These are phyloP conservation scores for Suhomyces wounanorum DNA, from an alignment of 1,139 yeast genomes.

Conservation along the genomic window DNA sequence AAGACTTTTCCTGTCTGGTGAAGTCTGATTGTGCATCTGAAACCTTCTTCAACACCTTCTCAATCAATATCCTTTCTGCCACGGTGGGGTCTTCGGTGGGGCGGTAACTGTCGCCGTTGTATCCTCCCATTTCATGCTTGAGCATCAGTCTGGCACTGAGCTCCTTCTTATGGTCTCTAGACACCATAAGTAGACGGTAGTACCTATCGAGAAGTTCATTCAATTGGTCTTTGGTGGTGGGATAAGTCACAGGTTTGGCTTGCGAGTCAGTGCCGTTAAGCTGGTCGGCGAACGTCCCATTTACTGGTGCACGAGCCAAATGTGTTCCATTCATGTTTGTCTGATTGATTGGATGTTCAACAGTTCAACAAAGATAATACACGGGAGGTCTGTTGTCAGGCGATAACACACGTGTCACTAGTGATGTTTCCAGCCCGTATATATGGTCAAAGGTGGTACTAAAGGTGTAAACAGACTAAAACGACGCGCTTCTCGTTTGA, in stretches of 20 bases:
- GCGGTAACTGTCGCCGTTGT: constrained; percentile 3
- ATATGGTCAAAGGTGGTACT: background rate
- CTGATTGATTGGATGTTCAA: constrained; percentile 2
- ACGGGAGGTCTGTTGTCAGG: background rate
- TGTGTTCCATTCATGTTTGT: constrained; percentile 10
- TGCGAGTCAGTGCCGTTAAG: constrained; percentile 6
- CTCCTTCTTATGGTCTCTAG: constrained; percentile 22
- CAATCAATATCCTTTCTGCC: constrained; percentile 31
- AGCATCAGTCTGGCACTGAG: constrained; percentile 9
- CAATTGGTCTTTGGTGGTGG: constrained; percentile 35
- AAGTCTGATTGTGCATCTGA: constrained; percentile 32
- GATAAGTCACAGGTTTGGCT: constrained; percentile 17
- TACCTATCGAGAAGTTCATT: constrained; percentile 35
- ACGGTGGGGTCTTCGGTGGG: constrained; percentile 8
- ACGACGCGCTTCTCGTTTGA: constrained; percentile 11
- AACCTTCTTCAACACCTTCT: constrained; percentile 34
- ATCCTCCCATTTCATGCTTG: constrained; percentile 8
- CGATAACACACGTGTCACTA: background rate
- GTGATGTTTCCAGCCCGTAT: background rate
- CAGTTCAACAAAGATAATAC: background rate
- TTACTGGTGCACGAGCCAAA: background rate
- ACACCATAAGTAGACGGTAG: constrained; percentile 27
- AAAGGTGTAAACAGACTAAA: background rate
- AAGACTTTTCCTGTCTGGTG: constrained; percentile 25
- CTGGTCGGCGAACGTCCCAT: constrained; percentile 3